phyloP scores from a whole-genome alignment of 495 filamentous ascomycete genomes.

The Penicillium ochrochloron region DNA sequence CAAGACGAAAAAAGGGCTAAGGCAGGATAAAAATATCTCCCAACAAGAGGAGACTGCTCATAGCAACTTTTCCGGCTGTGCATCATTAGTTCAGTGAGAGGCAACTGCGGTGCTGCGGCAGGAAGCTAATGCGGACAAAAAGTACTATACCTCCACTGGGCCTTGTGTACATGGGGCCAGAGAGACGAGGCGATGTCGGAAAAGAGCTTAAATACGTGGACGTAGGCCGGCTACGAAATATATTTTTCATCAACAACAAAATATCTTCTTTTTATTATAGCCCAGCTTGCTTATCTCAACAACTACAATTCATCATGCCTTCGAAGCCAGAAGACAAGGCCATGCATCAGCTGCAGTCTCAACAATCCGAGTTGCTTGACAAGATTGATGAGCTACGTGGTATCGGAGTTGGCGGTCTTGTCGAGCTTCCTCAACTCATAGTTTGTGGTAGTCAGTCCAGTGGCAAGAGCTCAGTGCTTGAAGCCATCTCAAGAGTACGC shows the following conservation, averaged over 20 bases:
- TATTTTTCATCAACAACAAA: neutral
- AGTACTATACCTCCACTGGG: neutral
- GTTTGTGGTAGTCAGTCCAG: slow-evolving; percentile 63
- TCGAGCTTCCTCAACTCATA: slow-evolving; percentile 56
- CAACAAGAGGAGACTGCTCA: neutral
- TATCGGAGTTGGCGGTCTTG: slow-evolving; percentile 6
- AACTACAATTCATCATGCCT: neutral
- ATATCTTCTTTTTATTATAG: neutral
- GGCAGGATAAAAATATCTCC: neutral
- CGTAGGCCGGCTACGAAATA: neutral
- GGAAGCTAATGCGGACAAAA: neutral
- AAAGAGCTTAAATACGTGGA: neutral
- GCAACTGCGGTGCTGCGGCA: neutral
- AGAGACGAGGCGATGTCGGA: neutral
- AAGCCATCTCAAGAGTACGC: slow-evolving; percentile 34
- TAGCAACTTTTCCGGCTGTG: neutral
- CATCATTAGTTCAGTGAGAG: neutral
- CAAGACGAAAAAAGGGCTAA: neutral
- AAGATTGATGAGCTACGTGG: slow-evolving; percentile 14
- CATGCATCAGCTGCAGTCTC: slow-evolving; percentile 30
- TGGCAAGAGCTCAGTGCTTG: slow-evolving; percentile 65
- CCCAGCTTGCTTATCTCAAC: neutral
- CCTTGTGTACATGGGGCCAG: neutral
- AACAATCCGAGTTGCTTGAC: slow-evolving; percentile 8
- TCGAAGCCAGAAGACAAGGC: neutral